Evolutionary conservation across 2,329 filamentous ascomycete genomes (phyloP).

Genomic region (Bimuria novae-zelandiae): DNA sequence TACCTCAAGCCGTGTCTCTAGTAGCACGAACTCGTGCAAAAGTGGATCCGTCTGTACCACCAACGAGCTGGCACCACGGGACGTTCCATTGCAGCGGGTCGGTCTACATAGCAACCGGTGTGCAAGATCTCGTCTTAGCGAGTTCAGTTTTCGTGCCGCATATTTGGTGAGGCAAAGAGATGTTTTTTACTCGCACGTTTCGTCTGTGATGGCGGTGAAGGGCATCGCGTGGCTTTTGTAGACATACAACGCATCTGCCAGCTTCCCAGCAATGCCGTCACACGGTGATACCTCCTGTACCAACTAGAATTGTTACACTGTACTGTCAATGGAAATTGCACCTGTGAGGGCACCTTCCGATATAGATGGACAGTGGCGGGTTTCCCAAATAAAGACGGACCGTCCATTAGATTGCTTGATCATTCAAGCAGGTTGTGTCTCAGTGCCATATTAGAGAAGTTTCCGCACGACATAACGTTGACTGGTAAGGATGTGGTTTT

Average conservation of each 20-base stretch:
- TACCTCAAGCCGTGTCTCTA: too few relatives aligned
- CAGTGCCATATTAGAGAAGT: too few relatives aligned
- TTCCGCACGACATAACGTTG: too few relatives aligned
- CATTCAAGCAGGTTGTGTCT: too few relatives aligned
- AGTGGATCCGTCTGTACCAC: background rate
- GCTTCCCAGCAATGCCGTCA: background rate
- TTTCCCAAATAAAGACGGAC: too few relatives aligned
- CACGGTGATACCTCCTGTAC: too few relatives aligned
- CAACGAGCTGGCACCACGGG: background rate
- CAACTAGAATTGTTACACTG: too few relatives aligned
- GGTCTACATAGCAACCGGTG: slow-evolving; percentile 4
- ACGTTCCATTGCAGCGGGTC: slow-evolving; percentile 13
- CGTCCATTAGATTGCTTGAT: too few relatives aligned
- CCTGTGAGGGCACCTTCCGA: too few relatives aligned
- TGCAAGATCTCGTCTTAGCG: background rate
- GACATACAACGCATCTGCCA: background rate
- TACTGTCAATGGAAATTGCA: too few relatives aligned
- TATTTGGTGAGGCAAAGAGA: slow-evolving; percentile 19
- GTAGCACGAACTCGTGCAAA: slow-evolving; percentile 3
- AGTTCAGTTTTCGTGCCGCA: slow-evolving; percentile 20
- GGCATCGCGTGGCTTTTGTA: background rate
- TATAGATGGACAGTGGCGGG: too few relatives aligned
- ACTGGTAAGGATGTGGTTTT: too few relatives aligned
- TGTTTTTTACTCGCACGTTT: background rate
- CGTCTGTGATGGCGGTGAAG: background rate